Conservation (phyloP, 108 stramenopile species). For the Discostella pseudostelligera region DNA sequence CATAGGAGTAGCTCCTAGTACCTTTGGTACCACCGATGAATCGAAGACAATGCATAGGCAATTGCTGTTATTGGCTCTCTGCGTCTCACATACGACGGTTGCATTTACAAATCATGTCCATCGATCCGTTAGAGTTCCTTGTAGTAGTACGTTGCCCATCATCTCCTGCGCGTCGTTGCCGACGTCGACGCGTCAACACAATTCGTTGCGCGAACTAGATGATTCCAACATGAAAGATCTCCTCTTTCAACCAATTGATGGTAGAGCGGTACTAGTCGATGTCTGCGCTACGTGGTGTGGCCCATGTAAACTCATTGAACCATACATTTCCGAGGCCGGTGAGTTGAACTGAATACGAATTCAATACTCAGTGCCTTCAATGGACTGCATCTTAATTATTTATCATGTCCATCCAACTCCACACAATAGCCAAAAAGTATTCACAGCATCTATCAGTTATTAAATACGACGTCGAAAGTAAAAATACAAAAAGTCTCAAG, state of each 20-base stretch:
- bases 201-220: conserved; percentile 24
- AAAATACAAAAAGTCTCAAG: conserved; percentile 52
- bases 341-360: conserved; percentile 6
- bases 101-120: too few species aligned
- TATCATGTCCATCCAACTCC: too few species aligned
- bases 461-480: conserved; percentile 59
- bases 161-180: neutral
- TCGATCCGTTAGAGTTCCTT: too few species aligned
- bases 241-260: conserved; percentile 23
- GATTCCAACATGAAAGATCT: conserved; percentile 36
- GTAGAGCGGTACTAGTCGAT: conserved; percentile 35
- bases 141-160: too few species aligned
- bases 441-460: conserved; percentile 44
- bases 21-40: too few species aligned
- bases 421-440: conserved; percentile 31
- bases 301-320: conserved; percentile 70
- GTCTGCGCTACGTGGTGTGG: conserved; percentile 58
- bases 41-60: too few species aligned
- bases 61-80: too few species aligned
- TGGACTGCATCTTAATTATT: too few species aligned
- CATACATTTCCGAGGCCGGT: conserved; percentile 48
- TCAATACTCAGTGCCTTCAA: too few species aligned
- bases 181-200: neutral
- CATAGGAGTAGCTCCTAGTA: too few species aligned
- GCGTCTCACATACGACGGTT: too few species aligned